phyloP scores from a whole-genome alignment of 331 rosid genomes.

The Malus hybrid region DNA sequence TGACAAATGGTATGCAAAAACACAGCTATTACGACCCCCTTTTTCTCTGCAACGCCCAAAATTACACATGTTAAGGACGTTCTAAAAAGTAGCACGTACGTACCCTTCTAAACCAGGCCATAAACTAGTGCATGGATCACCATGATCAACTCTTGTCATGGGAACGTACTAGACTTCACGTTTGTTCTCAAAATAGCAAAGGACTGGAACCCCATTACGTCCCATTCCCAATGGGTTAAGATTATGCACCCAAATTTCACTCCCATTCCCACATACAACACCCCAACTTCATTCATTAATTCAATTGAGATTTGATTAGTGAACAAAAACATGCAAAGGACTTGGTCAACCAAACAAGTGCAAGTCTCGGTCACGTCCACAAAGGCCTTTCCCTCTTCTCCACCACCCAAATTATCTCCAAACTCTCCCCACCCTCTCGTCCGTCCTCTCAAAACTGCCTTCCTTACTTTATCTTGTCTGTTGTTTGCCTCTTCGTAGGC shows the following conservation, averaged over 20 bases:
- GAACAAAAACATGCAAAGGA: not conserved
- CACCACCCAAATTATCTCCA: conserved; percentile 3
- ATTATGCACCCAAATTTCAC: not conserved
- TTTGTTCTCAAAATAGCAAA: not conserved
- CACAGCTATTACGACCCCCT: not conserved
- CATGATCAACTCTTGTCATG: not conserved
- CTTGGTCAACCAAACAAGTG: not conserved
- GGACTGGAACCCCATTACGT: not conserved
- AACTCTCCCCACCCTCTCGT: not conserved
- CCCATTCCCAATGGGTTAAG: not conserved
- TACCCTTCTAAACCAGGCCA: not conserved
- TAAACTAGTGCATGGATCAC: not conserved
- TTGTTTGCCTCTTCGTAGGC: no score
- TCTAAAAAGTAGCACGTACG: not conserved
- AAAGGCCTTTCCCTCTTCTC: not conserved
- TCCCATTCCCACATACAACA: not conserved
- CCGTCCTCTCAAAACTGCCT: not conserved
- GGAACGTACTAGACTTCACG: not conserved
- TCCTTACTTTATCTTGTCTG: no score
- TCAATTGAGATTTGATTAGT: not conserved
- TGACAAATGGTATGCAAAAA: not conserved
- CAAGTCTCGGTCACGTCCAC: not conserved
- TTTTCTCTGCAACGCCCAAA: not conserved
- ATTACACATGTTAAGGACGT: not conserved
- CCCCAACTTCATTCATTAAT: not conserved